Evolutionary conservation across 441 rosid species (phyloP).

Genomic region (Bruguiera hainesii): DNA sequence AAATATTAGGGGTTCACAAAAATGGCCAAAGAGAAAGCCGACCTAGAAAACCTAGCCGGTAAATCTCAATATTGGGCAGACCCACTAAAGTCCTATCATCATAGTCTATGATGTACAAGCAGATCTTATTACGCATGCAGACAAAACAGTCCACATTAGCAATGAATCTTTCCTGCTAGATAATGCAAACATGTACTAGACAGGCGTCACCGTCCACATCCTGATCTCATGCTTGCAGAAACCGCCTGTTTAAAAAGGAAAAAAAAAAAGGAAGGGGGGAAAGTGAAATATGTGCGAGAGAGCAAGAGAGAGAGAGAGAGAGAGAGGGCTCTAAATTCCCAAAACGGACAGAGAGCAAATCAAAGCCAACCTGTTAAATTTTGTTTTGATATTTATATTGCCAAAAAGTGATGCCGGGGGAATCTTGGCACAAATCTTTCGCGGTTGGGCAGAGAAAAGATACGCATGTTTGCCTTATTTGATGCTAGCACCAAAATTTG

Average conservation of each 20-base stretch:
- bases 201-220: conserved; percentile 20
- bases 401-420: conserved; percentile 64
- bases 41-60: background rate
- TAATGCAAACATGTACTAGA: conserved; percentile 10
- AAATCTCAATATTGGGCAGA: conserved; percentile 4
- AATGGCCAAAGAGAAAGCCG: conserved; percentile 8
- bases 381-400: conserved; percentile 39
- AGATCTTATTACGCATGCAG: background rate
- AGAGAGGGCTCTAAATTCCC: conserved; percentile 4
- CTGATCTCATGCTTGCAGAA: conserved; percentile 2
- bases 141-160: background rate
- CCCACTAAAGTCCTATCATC: conserved; percentile 19
- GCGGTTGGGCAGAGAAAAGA: conserved; percentile 33
- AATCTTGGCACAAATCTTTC: conserved; percentile 80
- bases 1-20: conserved; percentile 26
- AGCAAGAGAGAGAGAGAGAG: background rate
- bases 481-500: conserved; percentile 4
- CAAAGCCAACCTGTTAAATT: conserved; percentile 39
- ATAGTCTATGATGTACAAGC: conserved; percentile 10
- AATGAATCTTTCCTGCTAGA: background rate
- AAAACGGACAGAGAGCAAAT: conserved; percentile 51
- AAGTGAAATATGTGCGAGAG: background rate
- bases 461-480: conserved; percentile 15
- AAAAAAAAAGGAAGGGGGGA: background rate
- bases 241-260: background rate